phyloP scores from a whole-genome alignment of 2,329 filamentous ascomycete genomes.

The Ilyonectria mors-panacis region DNA sequence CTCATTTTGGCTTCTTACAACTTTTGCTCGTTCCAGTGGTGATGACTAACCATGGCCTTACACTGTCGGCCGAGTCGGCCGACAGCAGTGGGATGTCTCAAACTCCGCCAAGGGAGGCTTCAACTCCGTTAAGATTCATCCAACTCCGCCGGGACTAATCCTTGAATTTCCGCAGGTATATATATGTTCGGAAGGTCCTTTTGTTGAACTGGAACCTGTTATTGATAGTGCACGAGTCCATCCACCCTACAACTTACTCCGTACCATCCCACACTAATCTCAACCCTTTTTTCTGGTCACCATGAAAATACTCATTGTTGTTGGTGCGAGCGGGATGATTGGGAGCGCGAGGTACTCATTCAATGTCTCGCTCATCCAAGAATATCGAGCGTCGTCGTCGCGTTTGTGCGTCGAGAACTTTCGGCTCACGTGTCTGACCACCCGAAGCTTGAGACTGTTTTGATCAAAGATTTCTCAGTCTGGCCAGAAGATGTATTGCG shows the following conservation, averaged over 20 bases:
- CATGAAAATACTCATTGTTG: constrained; percentile 56
- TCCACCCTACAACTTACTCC: neutral
- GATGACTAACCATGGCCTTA: neutral
- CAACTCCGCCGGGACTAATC: neutral
- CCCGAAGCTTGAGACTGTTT: constrained; percentile 32
- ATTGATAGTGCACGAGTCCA: neutral
- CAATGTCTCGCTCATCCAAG: constrained; percentile 52
- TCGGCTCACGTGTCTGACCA: constrained; percentile 34
- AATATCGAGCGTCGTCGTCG: constrained; percentile 50
- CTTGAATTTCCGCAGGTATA: neutral
- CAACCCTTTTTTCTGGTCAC: neutral
- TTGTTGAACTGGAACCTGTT: neutral
- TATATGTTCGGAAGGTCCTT: neutral
- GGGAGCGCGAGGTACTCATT: constrained; percentile 50
- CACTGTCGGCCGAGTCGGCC: constrained; percentile 35
- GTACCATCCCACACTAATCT: neutral
- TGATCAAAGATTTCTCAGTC: constrained; percentile 39
- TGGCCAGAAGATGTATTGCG: constrained; percentile 36
- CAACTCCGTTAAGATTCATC: neutral
- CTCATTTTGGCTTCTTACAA: neutral
- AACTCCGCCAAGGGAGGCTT: constrained; percentile 4
- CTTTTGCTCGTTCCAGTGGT: neutral
- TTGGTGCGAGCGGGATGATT: constrained; percentile 53
- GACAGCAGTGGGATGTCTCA: constrained; percentile 20
- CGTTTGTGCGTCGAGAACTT: constrained; percentile 50